phyloP scores from a whole-genome alignment of 2,329 filamentous ascomycete genomes.

The Scedosporium aurantiacum region DNA sequence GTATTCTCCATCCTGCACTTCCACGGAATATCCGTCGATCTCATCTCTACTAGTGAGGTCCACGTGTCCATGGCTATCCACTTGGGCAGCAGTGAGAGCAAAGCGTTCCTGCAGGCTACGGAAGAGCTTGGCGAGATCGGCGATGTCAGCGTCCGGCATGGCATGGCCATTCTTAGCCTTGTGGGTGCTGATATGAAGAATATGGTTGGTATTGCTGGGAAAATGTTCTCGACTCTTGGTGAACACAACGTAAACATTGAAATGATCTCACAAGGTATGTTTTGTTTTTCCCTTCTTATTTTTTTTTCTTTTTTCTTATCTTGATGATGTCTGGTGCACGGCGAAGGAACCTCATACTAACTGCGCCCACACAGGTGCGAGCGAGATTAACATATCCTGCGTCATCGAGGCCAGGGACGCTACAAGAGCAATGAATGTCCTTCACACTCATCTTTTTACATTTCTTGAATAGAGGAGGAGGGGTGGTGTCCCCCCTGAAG shows the following conservation, averaged over 20 bases:
- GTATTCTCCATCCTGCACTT: conserved; percentile 88
- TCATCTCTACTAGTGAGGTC: conserved; percentile 93
- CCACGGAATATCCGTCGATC: conserved; percentile 79
- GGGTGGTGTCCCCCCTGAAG: too few relatives aligned
- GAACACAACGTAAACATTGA: conserved; percentile 95
- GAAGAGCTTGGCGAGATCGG: conserved; percentile 69
- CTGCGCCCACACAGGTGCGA: conserved; percentile 55
- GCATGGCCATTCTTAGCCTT: conserved; percentile 92
- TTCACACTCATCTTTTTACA: conserved; percentile 94
- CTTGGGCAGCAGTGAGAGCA: conserved; percentile 54
- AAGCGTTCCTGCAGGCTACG: conserved; percentile 56
- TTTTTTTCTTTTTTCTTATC: not conserved
- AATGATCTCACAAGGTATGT: conserved; percentile 91
- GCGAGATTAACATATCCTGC: conserved; percentile 98
- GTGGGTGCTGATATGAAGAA: conserved; percentile 97
- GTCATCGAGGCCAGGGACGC: conserved; percentile 89
- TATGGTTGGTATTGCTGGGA: conserved; percentile 86
- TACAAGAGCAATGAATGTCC: conserved; percentile 84
- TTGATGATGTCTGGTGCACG: not conserved
- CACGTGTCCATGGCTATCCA: conserved; percentile 97
- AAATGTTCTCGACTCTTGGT: conserved; percentile 89
- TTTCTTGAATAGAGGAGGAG: conserved; percentile 60
- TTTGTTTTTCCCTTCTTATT: not conserved
- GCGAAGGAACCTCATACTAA: not conserved
- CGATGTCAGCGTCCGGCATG: conserved; percentile 76